Base-by-base conservation (phyloP, 805 yeast genomes). In the Saccharomycopsis sp. region DNA sequence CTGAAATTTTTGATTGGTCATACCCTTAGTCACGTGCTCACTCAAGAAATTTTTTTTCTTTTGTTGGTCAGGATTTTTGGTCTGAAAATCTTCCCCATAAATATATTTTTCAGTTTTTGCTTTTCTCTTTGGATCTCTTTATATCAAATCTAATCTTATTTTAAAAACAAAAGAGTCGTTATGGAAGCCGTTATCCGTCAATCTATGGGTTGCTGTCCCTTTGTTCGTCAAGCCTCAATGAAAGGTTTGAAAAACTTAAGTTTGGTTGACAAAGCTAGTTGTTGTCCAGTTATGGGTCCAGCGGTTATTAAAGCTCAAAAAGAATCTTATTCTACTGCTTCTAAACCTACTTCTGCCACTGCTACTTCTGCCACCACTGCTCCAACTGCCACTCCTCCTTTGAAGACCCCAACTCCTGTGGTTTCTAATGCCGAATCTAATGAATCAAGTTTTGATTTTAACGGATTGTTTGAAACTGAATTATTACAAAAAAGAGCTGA, bases 221-320 rank as follows among this genome's bases (percentile, higher is more conserved):
- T 84, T 59, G 75, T 88, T 46, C 59, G 59, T 44, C 59, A 76
- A 19, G 66, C 76, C 19, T 68, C 83, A 3, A 64, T 79, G 17
- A 64, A 73, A 37, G 68, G 79, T 13, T 64, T 85, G 55, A 75
- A 80, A 52, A 64, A 67, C 48, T 55, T 82, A 50, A 68, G 79
- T 39, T 70, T 81, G 55, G 64, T 69, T 35, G 53, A 61, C 34
- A 73, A 72, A 48, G 95, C 94, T 40, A 60, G 70, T 34, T 72
- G 69, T 46, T 88, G 97, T 60, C 97, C 97, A n/a, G 81, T 87
- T 41, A 83, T 87, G 81, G 85, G 85, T 20, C 76, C 78, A 39
- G 95, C 95, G 28, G 61, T 86, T 31, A 25, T 41, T 42, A 34
- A 37, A 21, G 43, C 46, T 18, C 31, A 36, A 39, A 56, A 56